These are phyloP conservation scores for Pyricularia pennisetigena DNA, from an alignment of 2,329 filamentous ascomycete genomes.

Conservation along the genomic window DNA sequence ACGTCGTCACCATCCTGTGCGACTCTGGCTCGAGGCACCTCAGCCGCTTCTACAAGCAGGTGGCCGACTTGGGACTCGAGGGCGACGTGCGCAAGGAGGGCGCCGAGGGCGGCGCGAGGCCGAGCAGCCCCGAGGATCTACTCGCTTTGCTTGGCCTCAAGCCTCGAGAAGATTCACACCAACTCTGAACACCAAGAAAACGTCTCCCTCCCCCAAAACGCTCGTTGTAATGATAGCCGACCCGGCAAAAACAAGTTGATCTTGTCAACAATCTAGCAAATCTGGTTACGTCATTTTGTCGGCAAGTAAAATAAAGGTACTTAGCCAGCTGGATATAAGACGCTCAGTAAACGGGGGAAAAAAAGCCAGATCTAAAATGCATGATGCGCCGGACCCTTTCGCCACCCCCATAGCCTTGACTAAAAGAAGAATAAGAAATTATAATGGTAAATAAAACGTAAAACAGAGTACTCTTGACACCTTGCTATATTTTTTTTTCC, in stretches of 20 bases:
- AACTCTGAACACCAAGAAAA: neutral
- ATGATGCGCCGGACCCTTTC: neutral
- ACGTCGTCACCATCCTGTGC: conserved; percentile 75
- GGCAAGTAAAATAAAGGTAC: neutral
- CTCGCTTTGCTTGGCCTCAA: neutral
- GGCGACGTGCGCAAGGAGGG: conserved; percentile 35
- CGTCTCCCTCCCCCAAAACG: no score
- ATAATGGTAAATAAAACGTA: neutral
- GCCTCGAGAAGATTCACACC: neutral
- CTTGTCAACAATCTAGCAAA: neutral
- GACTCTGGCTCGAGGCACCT: conserved; percentile 75
- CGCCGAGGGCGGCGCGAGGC: neutral
- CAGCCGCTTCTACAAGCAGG: conserved; percentile 75
- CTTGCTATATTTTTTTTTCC: neutral
- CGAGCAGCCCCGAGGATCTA: neutral
- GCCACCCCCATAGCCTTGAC: neutral
- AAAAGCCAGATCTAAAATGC: neutral
- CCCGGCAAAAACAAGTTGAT: neutral
- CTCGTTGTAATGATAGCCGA: neutral
- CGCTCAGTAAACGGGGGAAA: neutral
- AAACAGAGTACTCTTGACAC: neutral
- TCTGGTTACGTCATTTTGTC: neutral
- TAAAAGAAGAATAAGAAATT: neutral
- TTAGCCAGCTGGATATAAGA: neutral
- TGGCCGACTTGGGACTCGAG: conserved; percentile 59